Base-by-base conservation (phyloP, 2,329 filamentous ascomycete genomes). In the Colletotrichum euphorbiae region DNA sequence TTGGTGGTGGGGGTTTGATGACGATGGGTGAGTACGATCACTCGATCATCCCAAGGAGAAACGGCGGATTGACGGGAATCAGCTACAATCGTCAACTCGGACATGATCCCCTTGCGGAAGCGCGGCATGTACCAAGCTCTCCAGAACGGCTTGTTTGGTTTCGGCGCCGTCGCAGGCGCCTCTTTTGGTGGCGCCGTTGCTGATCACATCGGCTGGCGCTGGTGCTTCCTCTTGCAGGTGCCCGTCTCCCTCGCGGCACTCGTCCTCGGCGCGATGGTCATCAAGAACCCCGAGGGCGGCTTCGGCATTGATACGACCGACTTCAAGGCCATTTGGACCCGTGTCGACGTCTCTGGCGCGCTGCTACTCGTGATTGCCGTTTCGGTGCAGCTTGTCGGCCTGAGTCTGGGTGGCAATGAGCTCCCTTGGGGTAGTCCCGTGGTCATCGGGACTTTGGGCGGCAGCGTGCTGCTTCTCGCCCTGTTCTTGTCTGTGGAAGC, bases 1-100 rank as follows among this genome's bases (percentile, higher is more conserved):
- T 93, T 60, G 91, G 90, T 1, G 90, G 90, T 1, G 90, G 89
- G 0, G 91, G 90, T 0, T 78, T 91, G 8, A 87, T 91, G 78
- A 90, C 90, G 0, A 91, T 93, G 88, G 89, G 87, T 87, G 81
- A 70, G 79, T 75, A 5, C 24, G 4, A 2, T 46, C 42, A 11
- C 7, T 2, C 2, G 5, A 15, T 7, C 36, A 7, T 28, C 8
- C 7, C 36, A 2, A 6, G 12, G 13, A 8, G 24, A 4, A 5
- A 31, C 4, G 6, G 13, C 8, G 3, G 21, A 33, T 64, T 70
- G 31, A 67, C 54, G 6, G 12, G 24, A 3, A 33, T 0, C 6
- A 62, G 68, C 61, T 69, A 87, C 74, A 68, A 87, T 90, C 55
- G 86, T 85, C 45, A 90, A 90, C 69, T 89, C 87, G 0, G 89